Evolutionary conservation across 2,329 filamentous ascomycete genomes (phyloP).

Genomic region (Botrytis aclada): DNA sequence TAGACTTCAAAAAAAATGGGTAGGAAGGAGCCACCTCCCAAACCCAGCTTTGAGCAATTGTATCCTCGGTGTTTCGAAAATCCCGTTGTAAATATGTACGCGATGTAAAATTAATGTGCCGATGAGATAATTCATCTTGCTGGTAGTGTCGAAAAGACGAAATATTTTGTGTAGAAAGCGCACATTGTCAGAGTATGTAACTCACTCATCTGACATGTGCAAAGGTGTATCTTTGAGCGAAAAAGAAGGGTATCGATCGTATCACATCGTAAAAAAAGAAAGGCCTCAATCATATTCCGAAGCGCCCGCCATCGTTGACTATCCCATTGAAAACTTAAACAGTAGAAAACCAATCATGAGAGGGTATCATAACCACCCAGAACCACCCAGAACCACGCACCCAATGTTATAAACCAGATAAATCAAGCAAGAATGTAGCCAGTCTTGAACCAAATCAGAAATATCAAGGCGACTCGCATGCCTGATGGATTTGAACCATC

Average conservation of each 20-base stretch:
- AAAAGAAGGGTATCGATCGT: neutral
- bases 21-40: neutral
- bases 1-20: neutral
- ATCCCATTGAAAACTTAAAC: neutral
- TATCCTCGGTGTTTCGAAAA: neutral
- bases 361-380: neutral
- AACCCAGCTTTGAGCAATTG: neutral
- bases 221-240: neutral
- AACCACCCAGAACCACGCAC: neutral
- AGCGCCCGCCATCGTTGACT: neutral
- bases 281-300: neutral
- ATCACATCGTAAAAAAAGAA: neutral
- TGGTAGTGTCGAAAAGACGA: neutral
- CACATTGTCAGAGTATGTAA: neutral
- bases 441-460: neutral
- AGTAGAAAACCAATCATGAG: neutral
- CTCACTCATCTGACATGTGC: neutral
- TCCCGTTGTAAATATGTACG: neutral
- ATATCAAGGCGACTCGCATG: constrained; percentile 11
- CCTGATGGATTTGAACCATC: constrained; percentile 14
- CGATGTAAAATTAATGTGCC: constrained; percentile 2
- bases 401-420: neutral
- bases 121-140: neutral
- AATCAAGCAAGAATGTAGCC: neutral
- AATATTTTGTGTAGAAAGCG: neutral